Evolutionary conservation across 2,329 filamentous ascomycete genomes (phyloP).

Genomic region (Fusarium torulosum): DNA sequence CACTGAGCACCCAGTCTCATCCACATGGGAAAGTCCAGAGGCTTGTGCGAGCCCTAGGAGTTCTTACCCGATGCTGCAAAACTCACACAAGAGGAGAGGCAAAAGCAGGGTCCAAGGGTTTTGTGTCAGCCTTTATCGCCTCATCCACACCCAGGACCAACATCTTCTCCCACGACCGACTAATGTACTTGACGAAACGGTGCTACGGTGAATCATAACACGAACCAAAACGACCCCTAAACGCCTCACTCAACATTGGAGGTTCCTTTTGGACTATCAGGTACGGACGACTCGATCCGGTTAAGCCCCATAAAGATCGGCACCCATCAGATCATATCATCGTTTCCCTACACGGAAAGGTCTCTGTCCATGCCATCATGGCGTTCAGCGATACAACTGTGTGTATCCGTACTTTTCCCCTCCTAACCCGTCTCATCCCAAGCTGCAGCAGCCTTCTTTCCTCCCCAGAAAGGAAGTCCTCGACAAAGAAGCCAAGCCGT

Average conservation of each 20-base stretch:
- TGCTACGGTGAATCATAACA: not conserved
- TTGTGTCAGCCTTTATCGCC: slow-evolving; percentile 25
- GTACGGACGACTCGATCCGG: not conserved
- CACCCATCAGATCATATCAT: slow-evolving; percentile 5
- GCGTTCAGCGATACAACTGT: not conserved
- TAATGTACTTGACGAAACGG: not conserved
- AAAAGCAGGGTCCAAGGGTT: slow-evolving; percentile 26
- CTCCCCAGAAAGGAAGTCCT: not conserved
- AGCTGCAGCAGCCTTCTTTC: slow-evolving; percentile 5
- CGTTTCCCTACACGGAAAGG: not conserved
- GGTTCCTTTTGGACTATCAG: not conserved
- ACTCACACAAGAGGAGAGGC: not conserved
- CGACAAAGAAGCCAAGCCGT: not conserved
- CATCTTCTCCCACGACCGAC: not conserved
- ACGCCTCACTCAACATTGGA: slow-evolving; percentile 7
- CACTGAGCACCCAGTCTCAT: slow-evolving; percentile 11
- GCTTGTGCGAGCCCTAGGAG: not conserved
- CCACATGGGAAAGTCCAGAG: slow-evolving; percentile 4
- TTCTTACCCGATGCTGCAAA: slow-evolving; percentile 18
- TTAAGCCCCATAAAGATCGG: slow-evolving; percentile 8
- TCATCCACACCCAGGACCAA: slow-evolving; percentile 1
- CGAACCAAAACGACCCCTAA: slow-evolving; percentile 18
- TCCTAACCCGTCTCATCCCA: not conserved
- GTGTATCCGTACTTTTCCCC: not conserved
- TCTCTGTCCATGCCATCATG: not conserved